A percentile compares a stretch with the other conserved stretches of the same genome.
phyloP scores from a whole-genome alignment of 1,139 yeast species.

The Casaregolazyma suthepensis region DNA sequence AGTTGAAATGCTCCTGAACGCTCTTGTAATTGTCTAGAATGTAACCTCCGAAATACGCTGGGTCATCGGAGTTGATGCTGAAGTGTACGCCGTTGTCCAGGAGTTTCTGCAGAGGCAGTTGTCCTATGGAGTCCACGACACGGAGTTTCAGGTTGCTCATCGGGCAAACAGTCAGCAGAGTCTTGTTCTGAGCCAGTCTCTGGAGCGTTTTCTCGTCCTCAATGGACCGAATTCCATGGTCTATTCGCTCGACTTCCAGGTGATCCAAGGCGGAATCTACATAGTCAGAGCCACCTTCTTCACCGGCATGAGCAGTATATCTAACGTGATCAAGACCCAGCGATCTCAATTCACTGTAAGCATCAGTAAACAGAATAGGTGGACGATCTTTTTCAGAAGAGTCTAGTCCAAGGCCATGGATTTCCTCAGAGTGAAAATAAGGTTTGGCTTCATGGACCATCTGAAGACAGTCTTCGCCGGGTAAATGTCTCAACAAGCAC shows the following conservation, averaged over 20 bases:
- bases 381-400: slow-evolving; percentile 73
- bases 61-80: slow-evolving; percentile 76
- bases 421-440: slow-evolving; percentile 48
- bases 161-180: slow-evolving; percentile 67
- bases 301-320: slow-evolving; percentile 83
- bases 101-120: slow-evolving; percentile 57
- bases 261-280: slow-evolving; percentile 52
- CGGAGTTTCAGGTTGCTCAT: slow-evolving; percentile 66
- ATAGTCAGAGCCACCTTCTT: slow-evolving; percentile 69
- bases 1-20: slow-evolving; percentile 60
- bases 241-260: slow-evolving; percentile 61
- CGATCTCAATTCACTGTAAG: slow-evolving; percentile 46
- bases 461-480: slow-evolving; percentile 49
- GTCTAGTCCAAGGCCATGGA: slow-evolving; percentile 71
- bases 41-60: slow-evolving; percentile 82
- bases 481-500: slow-evolving; percentile 73
- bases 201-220: slow-evolving; percentile 48
- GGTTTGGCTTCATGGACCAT: slow-evolving; percentile 49
- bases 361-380: slow-evolving; percentile 57
- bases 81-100: slow-evolving; percentile 61
- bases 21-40: slow-evolving; percentile 65
- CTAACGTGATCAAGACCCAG: slow-evolving; percentile 39
- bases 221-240: slow-evolving; percentile 67
- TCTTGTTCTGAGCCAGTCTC: slow-evolving; percentile 47
- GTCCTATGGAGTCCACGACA: slow-evolving; percentile 60